Conservation (phyloP, 306 rosid genomes). For the Medicago ruthenica region DNA sequence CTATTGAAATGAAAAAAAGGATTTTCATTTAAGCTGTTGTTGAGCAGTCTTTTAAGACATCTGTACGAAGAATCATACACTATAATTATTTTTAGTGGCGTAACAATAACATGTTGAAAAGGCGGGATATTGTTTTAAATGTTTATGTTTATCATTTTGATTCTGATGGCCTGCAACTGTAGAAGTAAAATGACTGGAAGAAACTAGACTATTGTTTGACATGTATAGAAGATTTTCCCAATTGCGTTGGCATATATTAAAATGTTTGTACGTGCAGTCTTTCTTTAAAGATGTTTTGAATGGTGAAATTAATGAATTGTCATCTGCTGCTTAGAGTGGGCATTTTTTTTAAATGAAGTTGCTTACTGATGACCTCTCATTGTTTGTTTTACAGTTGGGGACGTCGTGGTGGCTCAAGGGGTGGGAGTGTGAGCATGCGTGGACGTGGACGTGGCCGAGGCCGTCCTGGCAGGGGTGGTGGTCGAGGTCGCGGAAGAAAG, state of each 20-base stretch:
- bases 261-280: too few species aligned
- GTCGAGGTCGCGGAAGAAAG: constrained; percentile 67
- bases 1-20: background rate
- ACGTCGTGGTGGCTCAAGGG: constrained; percentile 64
- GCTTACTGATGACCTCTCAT: background rate
- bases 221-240: background rate
- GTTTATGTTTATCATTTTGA: too few species aligned
- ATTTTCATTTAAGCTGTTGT: background rate
- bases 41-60: background rate
- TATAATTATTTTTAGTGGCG: too few species aligned
- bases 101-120: too few species aligned
- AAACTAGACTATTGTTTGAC: background rate
- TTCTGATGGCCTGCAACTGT: background rate
- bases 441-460: constrained; percentile 55
- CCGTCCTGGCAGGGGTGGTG: constrained; percentile 46
- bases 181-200: background rate
- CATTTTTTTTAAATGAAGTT: background rate
- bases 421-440: constrained; percentile 42
- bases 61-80: background rate
- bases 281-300: too few species aligned
- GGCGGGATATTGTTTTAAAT: too few species aligned
- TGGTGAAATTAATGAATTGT: too few species aligned
- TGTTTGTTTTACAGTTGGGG: constrained; percentile 46
- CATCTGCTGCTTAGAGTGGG: background rate
- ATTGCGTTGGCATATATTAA: too few species aligned